phyloP scores from a whole-genome alignment of 495 filamentous ascomycete species.

The Penicillium roqueforti region DNA sequence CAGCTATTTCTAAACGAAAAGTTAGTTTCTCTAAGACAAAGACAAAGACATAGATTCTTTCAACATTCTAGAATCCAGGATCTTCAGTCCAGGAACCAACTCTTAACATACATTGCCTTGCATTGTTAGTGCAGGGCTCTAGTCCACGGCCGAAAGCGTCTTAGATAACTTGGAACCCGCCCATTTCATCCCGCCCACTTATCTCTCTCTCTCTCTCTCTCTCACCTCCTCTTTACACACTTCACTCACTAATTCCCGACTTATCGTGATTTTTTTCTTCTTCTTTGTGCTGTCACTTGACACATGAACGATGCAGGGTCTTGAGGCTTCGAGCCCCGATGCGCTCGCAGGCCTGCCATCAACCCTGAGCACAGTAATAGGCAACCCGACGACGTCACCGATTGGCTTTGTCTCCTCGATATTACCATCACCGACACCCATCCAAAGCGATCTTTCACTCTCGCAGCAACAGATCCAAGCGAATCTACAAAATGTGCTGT shows the following conservation, averaged over 20 bases:
- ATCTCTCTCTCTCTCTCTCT: slow-evolving; percentile 8
- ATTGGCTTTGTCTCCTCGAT: slow-evolving; percentile 20
- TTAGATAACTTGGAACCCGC: slow-evolving; percentile 24
- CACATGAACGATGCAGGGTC: slow-evolving; percentile 45
- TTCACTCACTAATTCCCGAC: background rate
- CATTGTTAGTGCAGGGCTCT: background rate
- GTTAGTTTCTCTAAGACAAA: background rate
- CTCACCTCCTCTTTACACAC: slow-evolving; percentile 13
- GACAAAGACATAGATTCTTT: background rate
- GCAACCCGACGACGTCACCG: slow-evolving; percentile 33
- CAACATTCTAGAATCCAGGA: background rate
- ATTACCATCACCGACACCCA: slow-evolving; percentile 4
- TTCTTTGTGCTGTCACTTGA: background rate
- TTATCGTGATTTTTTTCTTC: background rate
- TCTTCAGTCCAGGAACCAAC: background rate
- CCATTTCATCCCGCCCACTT: slow-evolving; percentile 15
- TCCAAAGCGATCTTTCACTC: slow-evolving; percentile 15
- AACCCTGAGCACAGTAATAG: slow-evolving; percentile 33
- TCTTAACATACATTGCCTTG: slow-evolving; percentile 1
- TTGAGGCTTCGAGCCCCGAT: slow-evolving; percentile 41
- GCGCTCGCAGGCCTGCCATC: slow-evolving; percentile 39
- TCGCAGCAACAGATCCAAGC: slow-evolving; percentile 26
- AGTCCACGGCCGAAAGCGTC: slow-evolving; percentile 29
- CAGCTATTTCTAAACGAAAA: background rate
- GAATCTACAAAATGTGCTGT: slow-evolving; percentile 31